These are phyloP conservation scores for Avena atlantica DNA, from an alignment of 176 grass and related monocot genomes.

Conservation along the genomic window DNA sequence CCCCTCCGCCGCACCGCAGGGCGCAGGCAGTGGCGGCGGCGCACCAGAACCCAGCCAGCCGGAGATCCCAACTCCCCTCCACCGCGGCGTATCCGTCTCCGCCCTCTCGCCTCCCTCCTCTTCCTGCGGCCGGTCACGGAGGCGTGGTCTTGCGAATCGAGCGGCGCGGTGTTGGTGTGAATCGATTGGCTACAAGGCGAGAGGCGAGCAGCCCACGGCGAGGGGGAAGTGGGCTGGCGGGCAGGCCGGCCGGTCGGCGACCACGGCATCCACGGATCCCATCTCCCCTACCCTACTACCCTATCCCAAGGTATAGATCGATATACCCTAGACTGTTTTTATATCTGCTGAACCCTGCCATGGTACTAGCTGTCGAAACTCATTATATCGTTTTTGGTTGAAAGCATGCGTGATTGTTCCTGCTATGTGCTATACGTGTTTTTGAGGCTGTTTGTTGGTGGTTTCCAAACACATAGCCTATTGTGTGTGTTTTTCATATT, in stretches of 20 bases:
- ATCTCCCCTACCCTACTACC: not conserved
- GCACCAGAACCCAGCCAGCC: not conserved
- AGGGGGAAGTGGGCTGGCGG: too few relatives aligned
- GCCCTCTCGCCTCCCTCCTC: not conserved
- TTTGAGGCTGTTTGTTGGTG: not conserved
- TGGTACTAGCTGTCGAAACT: not conserved
- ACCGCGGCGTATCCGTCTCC: not conserved
- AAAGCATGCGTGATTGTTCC: not conserved
- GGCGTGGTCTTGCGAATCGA: not conserved
- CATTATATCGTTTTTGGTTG: accelerated
- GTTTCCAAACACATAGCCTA: not conserved
- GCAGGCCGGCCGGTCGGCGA: not conserved
- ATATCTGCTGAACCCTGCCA: not conserved
- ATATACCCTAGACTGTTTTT: not conserved
- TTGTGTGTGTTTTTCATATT: not conserved
- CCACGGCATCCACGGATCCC: not conserved
- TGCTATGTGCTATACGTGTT: not conserved
- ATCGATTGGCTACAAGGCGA: too few relatives aligned
- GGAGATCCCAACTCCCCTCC: not conserved
- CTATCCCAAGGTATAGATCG: not conserved
- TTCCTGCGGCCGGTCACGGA: not conserved
- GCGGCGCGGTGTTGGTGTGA: not conserved
- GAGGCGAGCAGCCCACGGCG: too few relatives aligned
- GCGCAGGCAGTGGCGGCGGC: not conserved
- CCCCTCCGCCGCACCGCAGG: not conserved